Conservation (phyloP, 306 rosid species). For the Sphenostylis stenocarpa region DNA sequence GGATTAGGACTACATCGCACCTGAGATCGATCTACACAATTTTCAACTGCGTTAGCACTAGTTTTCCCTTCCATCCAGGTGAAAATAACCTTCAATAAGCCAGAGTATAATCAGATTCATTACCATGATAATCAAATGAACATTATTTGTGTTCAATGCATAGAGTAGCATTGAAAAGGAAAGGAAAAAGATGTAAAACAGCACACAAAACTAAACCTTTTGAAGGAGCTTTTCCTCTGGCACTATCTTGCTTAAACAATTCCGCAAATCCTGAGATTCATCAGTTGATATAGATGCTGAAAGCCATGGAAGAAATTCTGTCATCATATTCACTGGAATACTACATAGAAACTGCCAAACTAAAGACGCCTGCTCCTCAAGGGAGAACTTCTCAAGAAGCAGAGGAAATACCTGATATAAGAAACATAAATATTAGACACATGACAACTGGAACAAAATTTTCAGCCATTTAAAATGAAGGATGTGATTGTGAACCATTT, state of each 20-base stretch:
- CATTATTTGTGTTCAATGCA: constrained; percentile 9
- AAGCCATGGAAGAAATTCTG: constrained; percentile 95
- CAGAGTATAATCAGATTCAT: constrained; percentile 34
- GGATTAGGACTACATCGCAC: constrained; percentile 50
- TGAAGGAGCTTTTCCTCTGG: constrained; percentile 98
- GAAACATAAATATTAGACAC: constrained; percentile 18
- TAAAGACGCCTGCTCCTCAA: constrained; percentile 88
- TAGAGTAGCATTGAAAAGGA: constrained; percentile 12
- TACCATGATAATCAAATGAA: constrained; percentile 22
- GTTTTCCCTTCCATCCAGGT: constrained; percentile 86
- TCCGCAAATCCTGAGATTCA: constrained; percentile 72
- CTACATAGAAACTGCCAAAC: constrained; percentile 99
- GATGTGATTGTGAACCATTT: constrained; percentile 10
- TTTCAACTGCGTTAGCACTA: constrained; percentile 41
- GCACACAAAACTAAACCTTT: constrained; percentile 55
- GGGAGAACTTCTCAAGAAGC: constrained; percentile 86
- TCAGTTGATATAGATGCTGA: constrained; percentile 79
- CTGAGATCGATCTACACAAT: constrained; percentile 54
- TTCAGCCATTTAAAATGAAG: constrained; percentile 15
- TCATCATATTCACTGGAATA: constrained; percentile 97
- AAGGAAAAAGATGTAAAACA: constrained; percentile 21
- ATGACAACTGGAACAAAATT: neutral
- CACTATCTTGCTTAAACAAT: constrained; percentile 74
- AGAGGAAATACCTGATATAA: constrained; percentile 83
- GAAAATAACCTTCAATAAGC: constrained; percentile 80